A percentile compares a stretch with the other conserved stretches of the same genome.
Evolutionary conservation across 371 early-diverging fungal species (phyloP).

Genomic region (Chytridium lagenaria): DNA sequence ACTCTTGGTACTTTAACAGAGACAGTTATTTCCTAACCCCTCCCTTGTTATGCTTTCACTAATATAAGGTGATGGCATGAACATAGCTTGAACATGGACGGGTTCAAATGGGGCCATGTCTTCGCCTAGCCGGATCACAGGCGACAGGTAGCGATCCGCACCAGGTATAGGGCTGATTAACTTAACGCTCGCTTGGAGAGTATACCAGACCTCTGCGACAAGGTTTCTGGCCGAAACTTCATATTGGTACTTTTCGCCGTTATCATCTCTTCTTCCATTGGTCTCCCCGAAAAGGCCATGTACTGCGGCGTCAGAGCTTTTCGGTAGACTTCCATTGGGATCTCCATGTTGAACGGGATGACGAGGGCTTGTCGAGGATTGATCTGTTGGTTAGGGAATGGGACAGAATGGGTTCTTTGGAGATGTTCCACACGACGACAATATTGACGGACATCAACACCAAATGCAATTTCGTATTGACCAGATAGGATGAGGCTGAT

Average conservation of each 20-base stretch:
- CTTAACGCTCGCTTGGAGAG: neutral
- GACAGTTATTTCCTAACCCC: neutral
- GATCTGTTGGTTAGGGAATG: neutral
- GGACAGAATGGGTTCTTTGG: neutral
- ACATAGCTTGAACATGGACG: neutral
- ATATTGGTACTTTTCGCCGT: neutral
- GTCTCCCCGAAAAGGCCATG: neutral
- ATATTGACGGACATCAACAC: neutral
- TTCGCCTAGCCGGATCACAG: neutral
- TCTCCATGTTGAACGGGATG: neutral
- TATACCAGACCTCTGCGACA: conserved; percentile 1
- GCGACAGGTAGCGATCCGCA: neutral
- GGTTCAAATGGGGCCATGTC: neutral
- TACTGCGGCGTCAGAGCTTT: neutral
- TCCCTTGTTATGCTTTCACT: neutral
- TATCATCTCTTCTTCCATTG: neutral
- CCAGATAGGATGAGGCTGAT: neutral
- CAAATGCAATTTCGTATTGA: neutral
- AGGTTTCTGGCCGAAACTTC: neutral
- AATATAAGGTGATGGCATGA: neutral
- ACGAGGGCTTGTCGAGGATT: neutral
- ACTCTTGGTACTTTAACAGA: neutral
- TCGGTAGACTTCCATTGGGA: neutral
- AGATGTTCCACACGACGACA: neutral
- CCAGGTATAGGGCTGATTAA: neutral